Evolutionary conservation across 345 rosid genomes (phyloP).

Genomic region (Psidium friedrichsthalianum): DNA sequence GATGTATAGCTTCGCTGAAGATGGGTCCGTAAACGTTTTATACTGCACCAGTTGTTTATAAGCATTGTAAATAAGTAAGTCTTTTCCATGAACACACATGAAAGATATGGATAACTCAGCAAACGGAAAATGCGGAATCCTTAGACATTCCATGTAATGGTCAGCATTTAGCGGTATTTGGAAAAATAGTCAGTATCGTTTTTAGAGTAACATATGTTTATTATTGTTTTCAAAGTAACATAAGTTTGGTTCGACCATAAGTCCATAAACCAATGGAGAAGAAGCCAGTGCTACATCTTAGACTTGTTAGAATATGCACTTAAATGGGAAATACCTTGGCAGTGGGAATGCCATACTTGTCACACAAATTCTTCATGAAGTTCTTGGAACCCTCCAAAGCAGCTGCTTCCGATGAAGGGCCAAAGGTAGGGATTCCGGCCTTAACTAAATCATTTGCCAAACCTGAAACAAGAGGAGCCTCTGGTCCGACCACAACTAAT

Average conservation of each 20-base stretch:
- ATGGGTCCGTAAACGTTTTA: constrained; percentile 52
- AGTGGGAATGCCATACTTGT: constrained; percentile 82
- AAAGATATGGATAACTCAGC: neutral
- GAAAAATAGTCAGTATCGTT: neutral
- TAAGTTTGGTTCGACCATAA: neutral
- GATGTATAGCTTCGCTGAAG: constrained; percentile 60
- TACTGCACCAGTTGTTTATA: constrained; percentile 35
- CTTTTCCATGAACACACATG: neutral
- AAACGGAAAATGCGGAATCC: neutral
- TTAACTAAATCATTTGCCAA: constrained; percentile 62
- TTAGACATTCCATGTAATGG: neutral
- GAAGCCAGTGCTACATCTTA: neutral
- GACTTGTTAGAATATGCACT: neutral
- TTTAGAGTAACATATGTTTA: neutral
- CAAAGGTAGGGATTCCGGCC: constrained; percentile 73
- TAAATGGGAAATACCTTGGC: constrained; percentile 53
- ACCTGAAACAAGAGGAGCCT: constrained; percentile 90
- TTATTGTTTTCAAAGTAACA: neutral
- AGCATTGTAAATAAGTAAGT: neutral
- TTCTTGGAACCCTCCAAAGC: constrained; percentile 95
- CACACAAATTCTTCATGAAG: constrained; percentile 86
- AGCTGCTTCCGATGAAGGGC: constrained; percentile 94
- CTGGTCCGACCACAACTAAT: constrained; percentile 86
- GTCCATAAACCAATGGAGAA: neutral
- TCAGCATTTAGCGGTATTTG: neutral